Evolutionary conservation across 1,139 yeast species (phyloP).

Genomic region (Citeromyces hawaiiensis): DNA sequence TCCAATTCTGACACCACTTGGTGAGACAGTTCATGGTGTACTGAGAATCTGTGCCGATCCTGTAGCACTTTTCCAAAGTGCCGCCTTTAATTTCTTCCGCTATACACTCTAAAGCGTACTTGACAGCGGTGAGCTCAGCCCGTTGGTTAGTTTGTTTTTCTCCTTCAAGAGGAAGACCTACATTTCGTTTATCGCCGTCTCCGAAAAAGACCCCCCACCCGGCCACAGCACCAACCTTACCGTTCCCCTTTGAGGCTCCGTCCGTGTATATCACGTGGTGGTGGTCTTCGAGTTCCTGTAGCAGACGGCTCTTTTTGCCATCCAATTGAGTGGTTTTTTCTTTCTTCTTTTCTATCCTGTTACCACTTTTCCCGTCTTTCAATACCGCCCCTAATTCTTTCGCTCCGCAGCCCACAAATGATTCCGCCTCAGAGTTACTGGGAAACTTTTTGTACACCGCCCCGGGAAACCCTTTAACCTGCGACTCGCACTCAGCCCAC

Average conservation of each 20-base stretch:
- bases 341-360: background rate
- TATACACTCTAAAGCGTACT: slow-evolving; percentile 35
- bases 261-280: slow-evolving; percentile 43
- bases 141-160: slow-evolving; percentile 62
- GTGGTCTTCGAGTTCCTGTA: background rate
- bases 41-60: slow-evolving; percentile 42
- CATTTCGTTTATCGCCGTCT: slow-evolving; percentile 35
- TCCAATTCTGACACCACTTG: slow-evolving; percentile 42
- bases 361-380: background rate
- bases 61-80: slow-evolving; percentile 12
- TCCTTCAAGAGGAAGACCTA: slow-evolving; percentile 30
- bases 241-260: slow-evolving; percentile 40
- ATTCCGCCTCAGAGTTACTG: slow-evolving; percentile 27
- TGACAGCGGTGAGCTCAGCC: slow-evolving; percentile 64
- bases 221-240: slow-evolving; percentile 23
- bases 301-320: background rate
- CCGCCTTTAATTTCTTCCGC: slow-evolving; percentile 11
- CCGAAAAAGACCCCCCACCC: slow-evolving; percentile 76
- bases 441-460: slow-evolving; percentile 44
- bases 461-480: slow-evolving; percentile 38
- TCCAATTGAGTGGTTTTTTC: background rate
- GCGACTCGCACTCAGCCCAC: slow-evolving; percentile 37
- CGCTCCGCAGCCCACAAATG: background rate
- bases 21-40: slow-evolving; percentile 36
- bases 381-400: too few relatives aligned